Evolutionary conservation across 495 filamentous ascomycete species (phyloP).

Genomic region (Parmelia sp.): DNA sequence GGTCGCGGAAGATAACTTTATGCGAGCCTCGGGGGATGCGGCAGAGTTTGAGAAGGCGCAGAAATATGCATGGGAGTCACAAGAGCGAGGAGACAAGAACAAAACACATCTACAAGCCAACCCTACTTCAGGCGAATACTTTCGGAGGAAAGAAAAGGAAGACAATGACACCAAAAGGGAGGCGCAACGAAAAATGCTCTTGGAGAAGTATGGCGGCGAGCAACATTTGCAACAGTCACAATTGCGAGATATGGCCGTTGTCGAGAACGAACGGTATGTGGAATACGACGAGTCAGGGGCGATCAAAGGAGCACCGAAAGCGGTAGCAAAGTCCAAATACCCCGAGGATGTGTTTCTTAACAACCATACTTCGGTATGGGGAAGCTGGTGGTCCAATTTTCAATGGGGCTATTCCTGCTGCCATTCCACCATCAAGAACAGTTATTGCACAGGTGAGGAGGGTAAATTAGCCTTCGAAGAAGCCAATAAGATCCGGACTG

Average conservation of each 20-base stretch:
- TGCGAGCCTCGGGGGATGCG: conserved; percentile 85
- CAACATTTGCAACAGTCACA: conserved; percentile 57
- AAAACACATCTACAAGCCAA: conserved; percentile 89
- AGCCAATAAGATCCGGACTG: conserved; percentile 52
- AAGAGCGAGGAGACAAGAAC: conserved; percentile 69
- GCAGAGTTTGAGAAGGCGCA: conserved; percentile 89
- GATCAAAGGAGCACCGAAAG: conserved; percentile 81
- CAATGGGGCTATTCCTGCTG: conserved; percentile 98
- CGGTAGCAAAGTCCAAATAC: conserved; percentile 77
- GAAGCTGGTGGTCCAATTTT: conserved; percentile 95
- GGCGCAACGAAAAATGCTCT: conserved; percentile 61
- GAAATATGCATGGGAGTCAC: conserved; percentile 88
- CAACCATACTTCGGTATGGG: conserved; percentile 92
- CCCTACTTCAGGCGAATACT: conserved; percentile 82
- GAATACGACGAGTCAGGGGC: conserved; percentile 88
- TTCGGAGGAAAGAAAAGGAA: conserved; percentile 68
- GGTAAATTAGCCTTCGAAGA: conserved; percentile 69
- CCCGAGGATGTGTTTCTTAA: conserved; percentile 78
- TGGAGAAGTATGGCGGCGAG: conserved; percentile 80
- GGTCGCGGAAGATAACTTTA: conserved; percentile 91
- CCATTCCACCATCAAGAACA: conserved; percentile 87
- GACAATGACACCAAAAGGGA: conserved; percentile 62
- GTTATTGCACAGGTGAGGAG: conserved; percentile 89
- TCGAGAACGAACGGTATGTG: conserved; percentile 80
- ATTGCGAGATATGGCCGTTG: conserved; percentile 58